Conservation (phyloP, 768 basidiomycete species). For the Suillus placidus region DNA sequence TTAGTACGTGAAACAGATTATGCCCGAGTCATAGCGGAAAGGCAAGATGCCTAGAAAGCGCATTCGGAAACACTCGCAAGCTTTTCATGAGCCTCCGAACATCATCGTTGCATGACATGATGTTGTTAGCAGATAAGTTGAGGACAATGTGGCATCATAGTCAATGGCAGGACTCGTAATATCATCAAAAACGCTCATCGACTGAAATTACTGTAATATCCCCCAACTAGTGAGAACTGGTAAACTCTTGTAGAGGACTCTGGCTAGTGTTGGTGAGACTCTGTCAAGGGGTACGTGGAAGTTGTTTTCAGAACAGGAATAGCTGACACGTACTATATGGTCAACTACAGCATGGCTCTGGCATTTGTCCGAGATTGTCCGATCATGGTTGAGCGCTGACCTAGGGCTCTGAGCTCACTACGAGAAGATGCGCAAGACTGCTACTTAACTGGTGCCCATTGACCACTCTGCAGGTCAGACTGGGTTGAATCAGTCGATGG, state of each 20-base stretch:
- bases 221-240: background rate
- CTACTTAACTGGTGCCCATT: background rate
- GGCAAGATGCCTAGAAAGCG: background rate
- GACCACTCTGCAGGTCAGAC: background rate
- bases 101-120: background rate
- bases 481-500: background rate
- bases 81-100: background rate
- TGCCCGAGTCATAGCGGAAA: background rate
- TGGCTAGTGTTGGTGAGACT: too few relatives aligned
- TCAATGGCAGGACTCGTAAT: background rate
- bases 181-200: background rate
- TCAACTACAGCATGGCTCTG: too few relatives aligned
- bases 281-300: background rate
- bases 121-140: background rate
- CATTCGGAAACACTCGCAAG: background rate
- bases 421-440: background rate
- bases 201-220: background rate
- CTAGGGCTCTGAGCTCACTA: background rate
- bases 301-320: background rate
- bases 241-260: background rate
- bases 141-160: background rate
- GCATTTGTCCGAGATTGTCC: background rate
- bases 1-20: background rate
- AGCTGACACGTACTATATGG: too few relatives aligned
- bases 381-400: background rate